Evolutionary conservation across 257 asterid species (phyloP).

Genomic region (Solanum arcanum): DNA sequence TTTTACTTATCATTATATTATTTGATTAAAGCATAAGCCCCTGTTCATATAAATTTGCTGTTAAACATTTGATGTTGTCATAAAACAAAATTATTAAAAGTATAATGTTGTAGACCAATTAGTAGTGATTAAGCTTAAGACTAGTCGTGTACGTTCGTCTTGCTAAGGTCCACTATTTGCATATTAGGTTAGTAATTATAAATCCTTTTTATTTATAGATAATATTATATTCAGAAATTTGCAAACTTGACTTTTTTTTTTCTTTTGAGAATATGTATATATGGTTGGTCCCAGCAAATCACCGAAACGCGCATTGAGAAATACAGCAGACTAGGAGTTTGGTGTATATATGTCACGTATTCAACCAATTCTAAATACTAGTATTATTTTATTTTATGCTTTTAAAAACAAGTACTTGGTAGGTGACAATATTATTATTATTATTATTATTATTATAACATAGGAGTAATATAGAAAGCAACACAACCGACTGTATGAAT

Average conservation of each 20-base stretch:
- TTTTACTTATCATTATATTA: neutral
- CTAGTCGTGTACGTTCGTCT: neutral
- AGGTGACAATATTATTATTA: neutral
- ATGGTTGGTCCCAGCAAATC: neutral
- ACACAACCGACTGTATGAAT: neutral
- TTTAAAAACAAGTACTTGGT: neutral
- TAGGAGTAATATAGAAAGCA: neutral
- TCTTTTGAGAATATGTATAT: neutral
- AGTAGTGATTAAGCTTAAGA: neutral
- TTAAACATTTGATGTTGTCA: neutral
- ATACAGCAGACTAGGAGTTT: neutral
- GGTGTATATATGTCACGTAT: neutral
- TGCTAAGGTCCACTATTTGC: neutral
- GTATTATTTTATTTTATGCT: neutral
- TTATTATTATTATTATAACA: too few relatives aligned
- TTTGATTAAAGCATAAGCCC: neutral
- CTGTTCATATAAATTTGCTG: neutral
- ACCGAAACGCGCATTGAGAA: neutral
- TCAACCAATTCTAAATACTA: neutral
- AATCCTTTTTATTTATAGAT: neutral
- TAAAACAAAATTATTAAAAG: neutral
- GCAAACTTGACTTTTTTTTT: neutral
- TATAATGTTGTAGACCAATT: neutral
- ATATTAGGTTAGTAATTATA: neutral
- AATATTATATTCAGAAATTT: neutral